Conservation (phyloP, 2,329 filamentous ascomycete species). For the Talaromyces piceae region DNA sequence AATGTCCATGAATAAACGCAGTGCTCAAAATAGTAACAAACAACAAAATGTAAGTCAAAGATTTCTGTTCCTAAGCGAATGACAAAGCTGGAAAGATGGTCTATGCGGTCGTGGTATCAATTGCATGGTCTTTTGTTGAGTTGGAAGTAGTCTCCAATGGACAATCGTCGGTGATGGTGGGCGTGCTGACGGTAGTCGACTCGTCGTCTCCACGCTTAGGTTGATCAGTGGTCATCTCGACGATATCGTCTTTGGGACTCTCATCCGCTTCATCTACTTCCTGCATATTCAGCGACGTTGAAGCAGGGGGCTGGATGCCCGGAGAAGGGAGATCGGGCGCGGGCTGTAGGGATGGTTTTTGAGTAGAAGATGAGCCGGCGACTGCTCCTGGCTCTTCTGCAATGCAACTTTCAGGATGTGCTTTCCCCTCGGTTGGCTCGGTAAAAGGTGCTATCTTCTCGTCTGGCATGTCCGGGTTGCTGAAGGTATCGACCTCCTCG, state of each 20-base stretch:
- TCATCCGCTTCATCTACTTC: background rate
- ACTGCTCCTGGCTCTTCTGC: constrained; percentile 12
- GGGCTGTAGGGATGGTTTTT: constrained; percentile 23
- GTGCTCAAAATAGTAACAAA: background rate
- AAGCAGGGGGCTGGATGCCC: constrained; percentile 28
- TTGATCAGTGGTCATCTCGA: background rate
- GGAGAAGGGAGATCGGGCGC: constrained; percentile 25
- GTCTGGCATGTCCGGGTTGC: constrained; percentile 13
- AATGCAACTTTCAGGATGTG: background rate
- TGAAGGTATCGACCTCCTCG: constrained; percentile 37
- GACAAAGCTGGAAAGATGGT: too few relatives aligned
- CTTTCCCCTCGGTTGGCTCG: background rate
- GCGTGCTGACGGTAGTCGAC: background rate
- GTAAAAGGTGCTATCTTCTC: constrained; percentile 16
- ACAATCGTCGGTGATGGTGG: background rate
- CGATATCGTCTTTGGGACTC: background rate
- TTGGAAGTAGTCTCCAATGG: background rate
- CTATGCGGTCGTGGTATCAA: background rate
- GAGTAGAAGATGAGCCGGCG: background rate
- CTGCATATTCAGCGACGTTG: constrained; percentile 26
- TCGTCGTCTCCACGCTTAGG: background rate
- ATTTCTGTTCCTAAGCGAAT: background rate
- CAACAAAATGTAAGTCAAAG: background rate
- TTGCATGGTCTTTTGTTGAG: background rate
- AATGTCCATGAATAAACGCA: background rate